Evolutionary conservation across 345 rosid species (phyloP), one percentile per base, ranked within the genome.

Genomic region (Triadica sebifera): DNA sequence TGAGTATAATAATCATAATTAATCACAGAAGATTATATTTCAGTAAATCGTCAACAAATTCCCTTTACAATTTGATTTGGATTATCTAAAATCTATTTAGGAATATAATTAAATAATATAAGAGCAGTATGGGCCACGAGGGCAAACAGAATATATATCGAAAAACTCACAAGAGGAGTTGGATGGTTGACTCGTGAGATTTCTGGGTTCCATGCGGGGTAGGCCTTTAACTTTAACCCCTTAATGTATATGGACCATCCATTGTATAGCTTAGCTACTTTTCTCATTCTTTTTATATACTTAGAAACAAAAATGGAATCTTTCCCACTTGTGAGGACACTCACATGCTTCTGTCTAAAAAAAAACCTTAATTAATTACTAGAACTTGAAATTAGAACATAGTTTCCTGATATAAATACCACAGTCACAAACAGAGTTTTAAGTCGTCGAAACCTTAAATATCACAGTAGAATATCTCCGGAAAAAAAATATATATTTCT

Each of bases 81-180:
- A 29, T 29, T 29, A 29, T 29, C 2, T 29, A 29, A 29, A 29
- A 29, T 29, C 2, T 29, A 29, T 29, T 29, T 29, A 29, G 34
- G 34, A 29, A 29, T 29, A 2, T 29, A 29, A 29, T 29, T 29
- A 34, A 61, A 17, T 12, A 13, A 13, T 34, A 13, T 4, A 37
- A 12, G 38, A 38, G 16, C n/a, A 39, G 20, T 19, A 39, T 53
- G 79, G 70, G 74, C 61, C 73, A 34, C 1, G 77, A 65, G 52
- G 75, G 77, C 82, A 83, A 29, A 64, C 75, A 67, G 84, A 81
- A 85, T 81, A 85, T 82, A 8, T 56, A 77, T 83, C 0, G 20
- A 19, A 53, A 53, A 80, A 81, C 77, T 73, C 34, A 29, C 34
- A 1, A 57, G 66, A 70, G 50, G 62, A 67, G 60, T 70, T 52